phyloP scores from a whole-genome alignment of 345 rosid species.

The Syzygium aqueum region DNA sequence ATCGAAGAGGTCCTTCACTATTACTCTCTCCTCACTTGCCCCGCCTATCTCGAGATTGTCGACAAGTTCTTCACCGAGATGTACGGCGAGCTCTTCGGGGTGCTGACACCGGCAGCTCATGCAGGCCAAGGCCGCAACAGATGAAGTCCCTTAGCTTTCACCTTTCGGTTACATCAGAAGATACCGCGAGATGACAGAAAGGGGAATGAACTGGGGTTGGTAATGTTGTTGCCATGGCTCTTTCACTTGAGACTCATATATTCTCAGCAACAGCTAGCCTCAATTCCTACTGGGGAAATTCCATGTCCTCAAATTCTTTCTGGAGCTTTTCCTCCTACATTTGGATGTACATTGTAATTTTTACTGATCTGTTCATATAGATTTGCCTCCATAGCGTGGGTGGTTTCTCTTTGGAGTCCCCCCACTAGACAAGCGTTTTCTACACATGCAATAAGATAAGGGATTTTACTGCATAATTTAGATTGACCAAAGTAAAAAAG shows the following conservation, averaged over 20 bases:
- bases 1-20: slow-evolving; percentile 66
- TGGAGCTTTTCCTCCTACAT: background rate
- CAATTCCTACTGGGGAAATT: background rate
- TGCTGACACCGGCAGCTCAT: background rate
- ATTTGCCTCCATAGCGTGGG: background rate
- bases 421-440: background rate
- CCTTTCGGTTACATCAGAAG: background rate
- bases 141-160: background rate
- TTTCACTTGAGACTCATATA: background rate
- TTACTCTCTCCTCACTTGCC: slow-evolving; percentile 70
- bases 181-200: background rate
- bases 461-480: background rate
- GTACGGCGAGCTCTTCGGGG: slow-evolving; percentile 33
- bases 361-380: background rate
- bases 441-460: background rate
- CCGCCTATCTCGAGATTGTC: slow-evolving; percentile 55
- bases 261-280: background rate
- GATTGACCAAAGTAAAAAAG: background rate
- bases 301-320: background rate
- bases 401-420: background rate
- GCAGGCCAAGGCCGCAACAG: background rate
- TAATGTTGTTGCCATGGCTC: background rate
- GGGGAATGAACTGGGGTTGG: background rate
- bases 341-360: background rate
- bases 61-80: slow-evolving; percentile 70